phyloP scores from a whole-genome alignment of 768 basidiomycete species.

The Rhodotorula kratochvilovae region DNA sequence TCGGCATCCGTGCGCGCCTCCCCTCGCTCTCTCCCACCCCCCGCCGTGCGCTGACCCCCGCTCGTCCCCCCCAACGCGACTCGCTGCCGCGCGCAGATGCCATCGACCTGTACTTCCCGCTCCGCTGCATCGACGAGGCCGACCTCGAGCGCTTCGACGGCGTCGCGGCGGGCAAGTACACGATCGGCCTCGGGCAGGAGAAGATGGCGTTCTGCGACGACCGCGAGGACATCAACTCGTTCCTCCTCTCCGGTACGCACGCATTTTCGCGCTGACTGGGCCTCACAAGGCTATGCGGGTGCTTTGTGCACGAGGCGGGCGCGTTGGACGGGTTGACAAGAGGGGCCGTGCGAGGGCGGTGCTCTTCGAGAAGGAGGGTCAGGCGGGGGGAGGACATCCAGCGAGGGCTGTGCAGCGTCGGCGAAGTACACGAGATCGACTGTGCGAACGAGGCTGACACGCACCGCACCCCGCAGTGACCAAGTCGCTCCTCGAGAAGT shows the following conservation, averaged over 20 bases:
- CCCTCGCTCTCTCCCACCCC: background rate
- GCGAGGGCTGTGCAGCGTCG: too few relatives aligned
- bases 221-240: constrained; percentile 98
- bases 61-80: background rate
- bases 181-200: constrained; percentile 94
- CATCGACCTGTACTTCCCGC: constrained; percentile 84
- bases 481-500: constrained; percentile 81
- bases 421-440: too few relatives aligned
- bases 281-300: too few relatives aligned
- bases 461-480: constrained; percentile 59
- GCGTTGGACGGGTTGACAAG: too few relatives aligned
- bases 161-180: constrained; percentile 93
- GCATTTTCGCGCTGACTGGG: background rate
- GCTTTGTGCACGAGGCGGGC: too few relatives aligned
- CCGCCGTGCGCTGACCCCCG: background rate
- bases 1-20: constrained; percentile 65
- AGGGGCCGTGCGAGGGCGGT: too few relatives aligned
- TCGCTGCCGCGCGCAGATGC: constrained; percentile 49
- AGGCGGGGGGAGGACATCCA: too few relatives aligned
- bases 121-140: constrained; percentile 87
- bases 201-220: constrained; percentile 99
- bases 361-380: too few relatives aligned
- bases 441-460: background rate
- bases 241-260: constrained; percentile 78
- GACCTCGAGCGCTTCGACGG: constrained; percentile 92